These are phyloP conservation scores for Salicornia ramosissima DNA, from an alignment of 148 eudicot species.

Conservation along the genomic window DNA sequence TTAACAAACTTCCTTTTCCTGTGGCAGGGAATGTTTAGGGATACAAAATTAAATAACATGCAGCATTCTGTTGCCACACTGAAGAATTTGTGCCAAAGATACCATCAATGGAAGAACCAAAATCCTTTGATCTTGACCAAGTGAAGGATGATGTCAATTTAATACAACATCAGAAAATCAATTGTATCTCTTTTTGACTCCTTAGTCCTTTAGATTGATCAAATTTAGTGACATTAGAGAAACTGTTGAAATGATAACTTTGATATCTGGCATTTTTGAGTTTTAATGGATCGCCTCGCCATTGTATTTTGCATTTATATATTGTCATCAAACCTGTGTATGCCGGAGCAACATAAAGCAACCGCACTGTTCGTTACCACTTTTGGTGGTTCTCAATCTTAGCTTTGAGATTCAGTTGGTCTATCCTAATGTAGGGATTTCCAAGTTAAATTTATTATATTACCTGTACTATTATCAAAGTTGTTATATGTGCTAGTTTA, in stretches of 20 bases:
- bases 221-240: neutral
- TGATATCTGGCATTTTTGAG: neutral
- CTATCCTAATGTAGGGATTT: too few species aligned
- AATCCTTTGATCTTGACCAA: constrained; percentile 63
- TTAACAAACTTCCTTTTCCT: constrained; percentile 21
- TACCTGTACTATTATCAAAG: too few species aligned
- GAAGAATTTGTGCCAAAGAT: constrained; percentile 74
- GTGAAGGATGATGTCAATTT: constrained; percentile 31
- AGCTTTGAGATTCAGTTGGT: too few species aligned
- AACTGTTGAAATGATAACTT: neutral
- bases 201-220: neutral
- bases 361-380: neutral
- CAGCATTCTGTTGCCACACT: constrained; percentile 88
- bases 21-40: constrained; percentile 88
- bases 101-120: constrained; percentile 49
- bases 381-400: neutral
- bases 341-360: neutral
- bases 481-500: too few species aligned
- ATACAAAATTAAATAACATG: constrained; percentile 69
- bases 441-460: too few species aligned
- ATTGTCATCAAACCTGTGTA: neutral
- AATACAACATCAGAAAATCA: neutral
- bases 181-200: constrained; percentile 2
- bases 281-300: neutral
- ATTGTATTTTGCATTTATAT: neutral